A percentile compares a stretch with the other conserved stretches of the same genome.
Conservation (phyloP, 192 early-diverging fungal genomes). For the Dissophora globulifera region DNA sequence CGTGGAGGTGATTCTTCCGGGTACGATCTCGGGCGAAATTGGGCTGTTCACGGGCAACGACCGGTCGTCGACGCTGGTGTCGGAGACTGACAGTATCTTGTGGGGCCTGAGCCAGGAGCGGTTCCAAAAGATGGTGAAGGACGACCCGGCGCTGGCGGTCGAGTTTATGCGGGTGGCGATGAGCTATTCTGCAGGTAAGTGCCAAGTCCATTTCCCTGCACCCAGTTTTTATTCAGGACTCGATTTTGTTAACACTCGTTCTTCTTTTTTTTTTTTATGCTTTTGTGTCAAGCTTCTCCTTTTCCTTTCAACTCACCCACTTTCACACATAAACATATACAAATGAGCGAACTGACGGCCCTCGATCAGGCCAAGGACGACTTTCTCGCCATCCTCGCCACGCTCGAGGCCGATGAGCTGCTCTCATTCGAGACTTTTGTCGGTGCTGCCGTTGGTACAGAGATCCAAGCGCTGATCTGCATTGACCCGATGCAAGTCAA, state of each 20-base stretch:
- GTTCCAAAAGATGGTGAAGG: slow-evolving; percentile 74
- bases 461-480: neutral
- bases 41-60: slow-evolving; percentile 73
- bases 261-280: slow-evolving; percentile 2
- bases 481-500: neutral
- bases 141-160: slow-evolving; percentile 77
- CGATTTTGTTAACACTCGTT: too few species aligned
- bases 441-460: slow-evolving; percentile 39
- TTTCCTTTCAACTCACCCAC: neutral
- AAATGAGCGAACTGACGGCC: slow-evolving; percentile 16
- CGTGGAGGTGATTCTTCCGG: slow-evolving; percentile 89
- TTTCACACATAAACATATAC: neutral
- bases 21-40: slow-evolving; percentile 92
- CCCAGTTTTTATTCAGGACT: too few species aligned
- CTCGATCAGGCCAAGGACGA: slow-evolving; percentile 49
- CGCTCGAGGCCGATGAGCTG: slow-evolving; percentile 43
- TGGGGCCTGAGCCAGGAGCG: slow-evolving; percentile 77
- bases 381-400: slow-evolving; percentile 37
- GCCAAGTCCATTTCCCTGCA: too few species aligned
- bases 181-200: slow-evolving; percentile 73
- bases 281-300: neutral
- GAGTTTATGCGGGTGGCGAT: slow-evolving; percentile 84
- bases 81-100: slow-evolving; percentile 70
- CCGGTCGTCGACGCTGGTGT: slow-evolving; percentile 69
- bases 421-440: slow-evolving; percentile 53